These are phyloP conservation scores for Acer campestre DNA, from an alignment of 345 rosid species.

Conservation along the genomic window DNA sequence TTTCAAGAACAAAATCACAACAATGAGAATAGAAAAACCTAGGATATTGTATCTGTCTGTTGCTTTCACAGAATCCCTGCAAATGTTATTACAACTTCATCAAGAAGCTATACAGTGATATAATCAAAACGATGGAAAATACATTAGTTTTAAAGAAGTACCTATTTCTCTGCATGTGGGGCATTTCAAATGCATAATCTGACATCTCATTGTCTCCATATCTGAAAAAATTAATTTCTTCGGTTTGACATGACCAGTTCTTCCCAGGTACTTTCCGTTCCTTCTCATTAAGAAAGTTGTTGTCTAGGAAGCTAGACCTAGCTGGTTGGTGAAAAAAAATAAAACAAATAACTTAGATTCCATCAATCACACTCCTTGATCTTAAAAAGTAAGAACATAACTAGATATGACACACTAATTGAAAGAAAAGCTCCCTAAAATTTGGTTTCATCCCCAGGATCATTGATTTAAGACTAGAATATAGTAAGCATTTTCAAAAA, in stretches of 20 bases:
- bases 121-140: constrained; percentile 21
- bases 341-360: constrained; percentile 18
- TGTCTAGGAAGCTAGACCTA: constrained; percentile 33
- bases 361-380: constrained; percentile 10
- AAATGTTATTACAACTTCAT: constrained; percentile 22
- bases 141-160: constrained; percentile 22
- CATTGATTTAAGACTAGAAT: background rate
- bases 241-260: constrained; percentile 34
- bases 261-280: constrained; percentile 42
- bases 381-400: constrained; percentile 8
- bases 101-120: constrained; percentile 17
- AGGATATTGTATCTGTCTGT: constrained; percentile 40
- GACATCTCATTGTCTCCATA: constrained; percentile 34
- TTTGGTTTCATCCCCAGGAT: background rate
- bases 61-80: constrained; percentile 48
- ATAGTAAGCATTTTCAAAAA: background rate
- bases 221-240: constrained; percentile 32
- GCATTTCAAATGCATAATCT: constrained; percentile 42
- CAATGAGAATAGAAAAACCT: constrained; percentile 43
- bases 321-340: constrained; percentile 26
- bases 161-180: constrained; percentile 50
- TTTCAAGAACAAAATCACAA: background rate
- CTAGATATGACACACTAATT: background rate
- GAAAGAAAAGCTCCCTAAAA: constrained; percentile 4
- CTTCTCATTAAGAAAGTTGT: constrained; percentile 34